Evolutionary conservation across 2,329 filamentous ascomycete species (phyloP), one percentile per base, ranked within the genome.

Genomic region (Ophiostoma pallidulum): DNA sequence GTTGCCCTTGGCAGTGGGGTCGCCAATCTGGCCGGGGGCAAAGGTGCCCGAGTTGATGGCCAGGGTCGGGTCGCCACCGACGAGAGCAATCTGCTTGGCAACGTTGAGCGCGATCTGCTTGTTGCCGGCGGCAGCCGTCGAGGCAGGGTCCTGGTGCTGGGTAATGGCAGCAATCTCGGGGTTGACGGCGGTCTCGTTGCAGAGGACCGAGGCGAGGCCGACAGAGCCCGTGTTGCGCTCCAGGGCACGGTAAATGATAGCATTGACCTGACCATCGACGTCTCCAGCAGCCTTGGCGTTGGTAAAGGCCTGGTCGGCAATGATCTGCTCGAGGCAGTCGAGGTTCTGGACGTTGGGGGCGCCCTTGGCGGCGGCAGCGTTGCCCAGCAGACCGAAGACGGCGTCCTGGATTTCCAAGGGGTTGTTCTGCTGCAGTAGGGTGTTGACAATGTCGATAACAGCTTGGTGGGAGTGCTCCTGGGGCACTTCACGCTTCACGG

Each of bases 131-230:
- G 79, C 79, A 36, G 71, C 72, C 3, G 69, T 59, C 1, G 76
- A 76, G 28, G 80, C 81, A 28, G 80, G 78, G 59, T 84, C 81
- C 64, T 84, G 79, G 63, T 84, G 80, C 62, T 82, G 78, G 48
- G 69, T 66, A 51, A 85, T 63, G 44, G 77, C 77, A 31, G 71
- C 74, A 57, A 85, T 81, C 65, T 84, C 80, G 6, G 79, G 72
- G 64, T 85, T 85, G 38, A 45, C 38, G n/a, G 80, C 76, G n/a
- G 62, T 67, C 57, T 77, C 60, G 64, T 63, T 70, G 66, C 80
- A 85, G 40, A 72, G 62, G 24, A 70, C 74, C 41, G 74, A 79
- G n/a, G 69, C 71, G 38, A 70, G 63, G 38, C 78, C 78, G 52
- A 82, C 77, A 7, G 58, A 57, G 42, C 64, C 72, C 22, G 77